Conservation (phyloP, 2,329 filamentous ascomycete species). For the Cercospora sp. region DNA sequence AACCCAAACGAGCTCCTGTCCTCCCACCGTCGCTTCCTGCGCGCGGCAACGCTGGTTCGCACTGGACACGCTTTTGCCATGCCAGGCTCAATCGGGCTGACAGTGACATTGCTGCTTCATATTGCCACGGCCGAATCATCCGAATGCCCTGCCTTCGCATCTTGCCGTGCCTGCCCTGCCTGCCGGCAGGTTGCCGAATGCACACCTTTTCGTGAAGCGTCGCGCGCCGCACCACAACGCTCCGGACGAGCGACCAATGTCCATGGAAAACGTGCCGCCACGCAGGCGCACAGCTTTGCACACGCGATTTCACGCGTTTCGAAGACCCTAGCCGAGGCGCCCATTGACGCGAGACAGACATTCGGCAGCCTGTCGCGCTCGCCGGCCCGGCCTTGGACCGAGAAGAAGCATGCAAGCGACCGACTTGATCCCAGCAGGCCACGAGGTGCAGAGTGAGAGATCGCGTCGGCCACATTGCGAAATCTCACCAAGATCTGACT, state of each 20-base stretch:
- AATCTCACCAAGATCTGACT: constrained; percentile 8
- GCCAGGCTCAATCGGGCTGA: background rate
- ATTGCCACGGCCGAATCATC: background rate
- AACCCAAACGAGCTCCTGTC: background rate
- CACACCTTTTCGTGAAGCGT: background rate
- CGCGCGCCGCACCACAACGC: background rate
- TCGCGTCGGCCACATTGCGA: constrained; percentile 14
- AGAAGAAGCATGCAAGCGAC: background rate
- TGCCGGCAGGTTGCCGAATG: background rate
- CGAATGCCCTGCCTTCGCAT: background rate
- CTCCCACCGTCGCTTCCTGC: background rate
- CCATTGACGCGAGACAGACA: background rate
- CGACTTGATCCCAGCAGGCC: constrained; percentile 12
- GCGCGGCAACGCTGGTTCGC: background rate
- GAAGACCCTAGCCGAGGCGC: background rate
- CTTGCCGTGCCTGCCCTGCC: background rate
- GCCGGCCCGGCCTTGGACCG: constrained; percentile 10
- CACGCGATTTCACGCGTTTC: background rate
- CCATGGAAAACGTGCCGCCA: background rate
- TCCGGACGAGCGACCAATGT: background rate
- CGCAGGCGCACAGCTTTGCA: background rate
- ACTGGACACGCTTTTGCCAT: background rate
- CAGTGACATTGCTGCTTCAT: background rate
- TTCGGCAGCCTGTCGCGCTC: constrained; percentile 3
- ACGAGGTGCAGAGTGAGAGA: constrained; percentile 14